Evolutionary conservation across 805 yeast species (phyloP), one percentile per base, ranked within the genome.

Genomic region (Wickerhamiella brachini): DNA sequence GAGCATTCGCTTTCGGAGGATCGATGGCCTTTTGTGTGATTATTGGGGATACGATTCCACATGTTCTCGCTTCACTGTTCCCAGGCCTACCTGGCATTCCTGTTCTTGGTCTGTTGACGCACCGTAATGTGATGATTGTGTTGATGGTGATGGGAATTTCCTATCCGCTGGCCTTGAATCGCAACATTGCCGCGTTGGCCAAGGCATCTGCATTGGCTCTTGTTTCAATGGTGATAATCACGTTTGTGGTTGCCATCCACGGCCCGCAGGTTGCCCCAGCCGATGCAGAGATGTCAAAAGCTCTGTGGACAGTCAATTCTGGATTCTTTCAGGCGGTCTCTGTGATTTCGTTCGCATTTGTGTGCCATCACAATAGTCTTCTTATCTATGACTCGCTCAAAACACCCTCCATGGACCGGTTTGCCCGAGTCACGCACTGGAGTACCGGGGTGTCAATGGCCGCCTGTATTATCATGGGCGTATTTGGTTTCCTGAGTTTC

Each of bases 31-130:
- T 87, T 66, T 85, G 95, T 54, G 89, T 89, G 49, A 90, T 89
- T 57, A 87, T 89, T 31, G 97, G 97, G 20, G 97, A 89, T 61
- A 85, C 96, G 0, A 80, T 90, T 37, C 97, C 97, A 0, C 95
- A 87, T 64, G 95, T 89, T 3, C 64, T 90, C 47, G 70, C 79
- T 51, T 77, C 87, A 2, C 63, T 86, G 34, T 74, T 86, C 53
- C 81, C 84, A 0, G 54, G 62, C 9, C 63, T 68, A 37, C 54
- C 55, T 7, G 48, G 57, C 18, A 56, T 65, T 17, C 60, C 67
- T 1, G 64, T 74, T n/a, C 54, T 82, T 5, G 70, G 73, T 1
- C 74, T 83, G 67, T 50, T 86, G 2, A 72, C 85, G 50, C 71
- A 75, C 43, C 70, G 97, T 56, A 81, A 83, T 57, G 70, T 78